Evolutionary conservation across 148 eudicot genomes (phyloP).

Genomic region (Talinum fruticosum): DNA sequence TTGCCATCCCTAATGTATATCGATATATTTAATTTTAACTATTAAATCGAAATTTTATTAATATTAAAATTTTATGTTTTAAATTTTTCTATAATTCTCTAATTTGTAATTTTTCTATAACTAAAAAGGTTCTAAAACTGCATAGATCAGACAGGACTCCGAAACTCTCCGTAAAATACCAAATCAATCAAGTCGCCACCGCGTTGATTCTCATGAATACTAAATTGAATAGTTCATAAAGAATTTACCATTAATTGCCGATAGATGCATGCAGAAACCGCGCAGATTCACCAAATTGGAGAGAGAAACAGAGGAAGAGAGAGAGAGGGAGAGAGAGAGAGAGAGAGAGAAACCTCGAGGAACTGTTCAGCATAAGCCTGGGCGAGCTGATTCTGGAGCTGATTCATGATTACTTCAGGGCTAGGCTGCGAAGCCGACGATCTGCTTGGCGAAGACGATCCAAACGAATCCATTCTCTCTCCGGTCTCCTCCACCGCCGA

Average conservation of each 20-base stretch:
- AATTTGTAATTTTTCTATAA: too few relatives aligned
- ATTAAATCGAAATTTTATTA: too few relatives aligned
- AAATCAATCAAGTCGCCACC: neutral
- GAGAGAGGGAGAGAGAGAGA: neutral
- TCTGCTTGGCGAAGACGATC: constrained; percentile 39
- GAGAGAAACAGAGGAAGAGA: too few relatives aligned
- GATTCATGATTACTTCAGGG: constrained; percentile 49
- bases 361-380: constrained; percentile 81
- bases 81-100: too few relatives aligned
- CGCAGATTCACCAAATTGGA: neutral
- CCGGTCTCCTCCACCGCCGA: neutral
- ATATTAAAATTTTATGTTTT: too few relatives aligned
- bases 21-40: too few relatives aligned
- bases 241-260: neutral
- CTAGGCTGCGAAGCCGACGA: constrained; percentile 35
- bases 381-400: constrained; percentile 63
- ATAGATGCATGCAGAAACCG: neutral
- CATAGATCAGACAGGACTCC: neutral
- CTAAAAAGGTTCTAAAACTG: too few relatives aligned
- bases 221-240: neutral
- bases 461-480: constrained; percentile 18
- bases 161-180: too few relatives aligned
- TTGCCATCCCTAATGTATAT: too few relatives aligned
- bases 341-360: constrained; percentile 47
- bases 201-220: neutral